These are phyloP conservation scores for Neurospora tetrasperma DNA, from an alignment of 495 filamentous ascomycete species.

Conservation along the genomic window DNA sequence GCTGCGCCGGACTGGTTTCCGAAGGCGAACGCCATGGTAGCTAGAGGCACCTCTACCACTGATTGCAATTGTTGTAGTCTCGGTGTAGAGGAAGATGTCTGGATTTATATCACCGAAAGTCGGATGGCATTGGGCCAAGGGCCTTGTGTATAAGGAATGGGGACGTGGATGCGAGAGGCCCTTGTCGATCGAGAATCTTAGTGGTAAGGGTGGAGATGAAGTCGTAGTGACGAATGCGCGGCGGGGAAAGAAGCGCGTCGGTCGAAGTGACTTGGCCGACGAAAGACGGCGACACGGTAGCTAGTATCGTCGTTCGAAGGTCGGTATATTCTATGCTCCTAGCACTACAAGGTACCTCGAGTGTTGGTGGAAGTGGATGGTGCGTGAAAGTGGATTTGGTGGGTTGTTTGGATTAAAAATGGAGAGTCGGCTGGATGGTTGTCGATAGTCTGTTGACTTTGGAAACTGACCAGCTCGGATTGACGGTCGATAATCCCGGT, in stretches of 20 bases:
- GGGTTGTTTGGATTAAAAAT: neutral
- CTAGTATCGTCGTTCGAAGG: neutral
- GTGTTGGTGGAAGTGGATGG: neutral
- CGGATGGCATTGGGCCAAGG: neutral
- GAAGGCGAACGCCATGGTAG: slow-evolving; percentile 60
- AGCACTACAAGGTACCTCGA: neutral
- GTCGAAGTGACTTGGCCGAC: neutral
- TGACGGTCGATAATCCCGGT: neutral
- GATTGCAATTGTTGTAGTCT: neutral
- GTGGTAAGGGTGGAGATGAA: neutral
- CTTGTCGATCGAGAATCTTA: neutral
- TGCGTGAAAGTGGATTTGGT: neutral
- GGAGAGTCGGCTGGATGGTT: neutral
- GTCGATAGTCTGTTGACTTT: neutral
- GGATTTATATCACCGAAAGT: neutral
- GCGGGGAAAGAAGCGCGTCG: neutral
- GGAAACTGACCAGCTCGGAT: neutral
- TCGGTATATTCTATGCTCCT: neutral
- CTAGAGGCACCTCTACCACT: neutral
- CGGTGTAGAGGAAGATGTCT: neutral
- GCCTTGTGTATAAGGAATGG: neutral
- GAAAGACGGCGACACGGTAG: neutral
- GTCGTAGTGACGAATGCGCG: neutral
- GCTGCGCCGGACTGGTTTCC: slow-evolving; percentile 25
- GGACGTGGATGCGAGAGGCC: neutral